Conservation (phyloP, 2,329 filamentous ascomycete genomes). For the Fusarium sp. region DNA sequence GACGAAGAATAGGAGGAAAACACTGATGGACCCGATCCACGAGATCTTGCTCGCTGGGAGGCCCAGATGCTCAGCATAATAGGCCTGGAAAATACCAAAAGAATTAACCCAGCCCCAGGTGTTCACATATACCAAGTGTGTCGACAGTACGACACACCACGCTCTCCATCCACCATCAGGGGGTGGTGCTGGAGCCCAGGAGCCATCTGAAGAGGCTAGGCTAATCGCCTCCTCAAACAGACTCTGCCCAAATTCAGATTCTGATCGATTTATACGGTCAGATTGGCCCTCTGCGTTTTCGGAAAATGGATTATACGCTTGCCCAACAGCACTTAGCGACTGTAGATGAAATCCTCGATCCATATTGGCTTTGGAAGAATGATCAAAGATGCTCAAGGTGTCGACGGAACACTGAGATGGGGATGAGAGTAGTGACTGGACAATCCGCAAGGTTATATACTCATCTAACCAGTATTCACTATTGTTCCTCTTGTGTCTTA, state of each 20-base stretch:
- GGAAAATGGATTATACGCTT: neutral
- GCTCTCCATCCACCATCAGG: slow-evolving; percentile 59
- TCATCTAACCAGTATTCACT: neutral
- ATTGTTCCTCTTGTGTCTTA: neutral
- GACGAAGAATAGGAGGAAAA: slow-evolving; percentile 62
- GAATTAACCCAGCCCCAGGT: slow-evolving; percentile 64
- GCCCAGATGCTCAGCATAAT: slow-evolving; percentile 54
- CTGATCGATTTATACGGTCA: neutral
- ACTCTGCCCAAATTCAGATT: slow-evolving; percentile 15
- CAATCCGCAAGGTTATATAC: neutral
- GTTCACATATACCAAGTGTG: slow-evolving; percentile 58
- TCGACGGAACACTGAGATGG: neutral
- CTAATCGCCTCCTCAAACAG: slow-evolving; percentile 8
- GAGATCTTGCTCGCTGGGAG: slow-evolving; percentile 56
- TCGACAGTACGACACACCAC: slow-evolving; percentile 46
- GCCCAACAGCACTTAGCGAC: neutral
- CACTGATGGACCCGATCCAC: slow-evolving; percentile 61
- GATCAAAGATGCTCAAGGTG: neutral
- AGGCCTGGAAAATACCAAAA: slow-evolving; percentile 64
- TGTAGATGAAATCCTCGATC: neutral
- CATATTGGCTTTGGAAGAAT: neutral
- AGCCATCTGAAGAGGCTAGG: neutral
- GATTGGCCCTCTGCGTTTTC: neutral
- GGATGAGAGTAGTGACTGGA: neutral
- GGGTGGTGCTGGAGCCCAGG: slow-evolving; percentile 46